These are phyloP conservation scores for Tritrichomonas foetus DNA, from an alignment of 208 protist genomes.

Conservation along the genomic window DNA sequence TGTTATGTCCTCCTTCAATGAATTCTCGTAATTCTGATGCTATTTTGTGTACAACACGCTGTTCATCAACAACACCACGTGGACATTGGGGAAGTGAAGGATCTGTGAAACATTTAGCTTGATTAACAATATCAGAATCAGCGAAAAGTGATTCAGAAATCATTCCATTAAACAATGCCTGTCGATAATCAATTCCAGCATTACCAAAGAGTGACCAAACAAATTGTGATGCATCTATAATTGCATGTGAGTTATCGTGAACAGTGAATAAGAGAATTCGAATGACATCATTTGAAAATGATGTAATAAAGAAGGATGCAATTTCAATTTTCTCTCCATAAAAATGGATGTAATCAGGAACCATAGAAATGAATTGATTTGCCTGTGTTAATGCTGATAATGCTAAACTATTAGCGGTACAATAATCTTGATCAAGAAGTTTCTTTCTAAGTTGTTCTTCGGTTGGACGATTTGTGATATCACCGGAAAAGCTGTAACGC, in stretches of 20 bases:
- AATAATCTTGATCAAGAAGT: neutral
- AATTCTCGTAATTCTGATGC: neutral
- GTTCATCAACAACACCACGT: neutral
- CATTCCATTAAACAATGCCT: neutral
- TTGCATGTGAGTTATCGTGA: neutral
- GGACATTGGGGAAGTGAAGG: neutral
- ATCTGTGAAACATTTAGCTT: neutral
- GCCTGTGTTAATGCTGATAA: neutral
- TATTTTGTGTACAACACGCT: neutral
- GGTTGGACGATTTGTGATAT: neutral
- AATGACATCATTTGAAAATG: neutral
- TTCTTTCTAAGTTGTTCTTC: neutral
- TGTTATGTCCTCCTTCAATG: neutral
- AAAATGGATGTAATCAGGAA: neutral
- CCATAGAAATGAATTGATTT: neutral
- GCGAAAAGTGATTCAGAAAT: neutral
- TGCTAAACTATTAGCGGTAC: neutral
- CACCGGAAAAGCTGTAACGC: neutral
- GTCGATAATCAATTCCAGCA: neutral
- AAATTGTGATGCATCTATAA: neutral
- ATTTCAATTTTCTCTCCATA: neutral
- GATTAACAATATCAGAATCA: neutral
- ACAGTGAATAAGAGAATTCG: neutral
- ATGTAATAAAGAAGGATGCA: neutral
- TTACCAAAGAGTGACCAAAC: neutral